phyloP scores from a whole-genome alignment of 2,329 filamentous ascomycete species.

The Dactylellina parvicollis region DNA sequence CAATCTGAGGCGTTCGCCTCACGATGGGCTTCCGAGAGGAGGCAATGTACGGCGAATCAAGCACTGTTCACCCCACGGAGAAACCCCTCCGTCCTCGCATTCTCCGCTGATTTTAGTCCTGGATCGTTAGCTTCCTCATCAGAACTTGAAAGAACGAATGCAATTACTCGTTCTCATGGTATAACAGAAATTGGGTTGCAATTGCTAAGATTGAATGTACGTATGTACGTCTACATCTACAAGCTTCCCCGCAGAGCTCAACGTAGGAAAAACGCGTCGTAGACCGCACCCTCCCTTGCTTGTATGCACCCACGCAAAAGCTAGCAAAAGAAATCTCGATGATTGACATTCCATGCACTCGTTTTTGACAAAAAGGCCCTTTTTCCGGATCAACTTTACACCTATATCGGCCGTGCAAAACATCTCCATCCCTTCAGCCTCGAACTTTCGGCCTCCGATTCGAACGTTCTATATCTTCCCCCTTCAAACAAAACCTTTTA shows the following conservation, averaged over 20 bases:
- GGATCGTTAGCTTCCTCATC: too few relatives aligned
- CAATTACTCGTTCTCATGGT: conserved; percentile 31
- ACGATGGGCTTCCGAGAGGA: conserved; percentile 22
- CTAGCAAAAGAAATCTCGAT: background rate
- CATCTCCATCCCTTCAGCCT: background rate
- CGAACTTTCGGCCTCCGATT: background rate
- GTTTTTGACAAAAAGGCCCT: background rate
- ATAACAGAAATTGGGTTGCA: conserved; percentile 41
- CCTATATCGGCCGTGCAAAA: background rate
- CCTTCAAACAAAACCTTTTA: background rate
- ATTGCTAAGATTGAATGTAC: background rate
- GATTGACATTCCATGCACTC: conserved; percentile 16
- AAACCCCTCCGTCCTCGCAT: conserved; percentile 19
- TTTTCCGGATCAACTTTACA: background rate
- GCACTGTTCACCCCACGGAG: conserved; percentile 34
- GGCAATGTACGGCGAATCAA: conserved; percentile 47
- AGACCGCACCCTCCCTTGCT: background rate
- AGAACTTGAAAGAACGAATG: too few relatives aligned
- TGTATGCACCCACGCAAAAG: conserved; percentile 6
- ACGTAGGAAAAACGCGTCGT: background rate
- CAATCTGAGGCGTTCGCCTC: conserved; percentile 36
- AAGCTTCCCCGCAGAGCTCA: conserved; percentile 48
- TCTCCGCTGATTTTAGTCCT: background rate
- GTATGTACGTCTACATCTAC: background rate
- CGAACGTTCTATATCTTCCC: background rate